Base-by-base conservation (phyloP, 352 stramenopile genomes). In the Globisporangium okanoganense region DNA sequence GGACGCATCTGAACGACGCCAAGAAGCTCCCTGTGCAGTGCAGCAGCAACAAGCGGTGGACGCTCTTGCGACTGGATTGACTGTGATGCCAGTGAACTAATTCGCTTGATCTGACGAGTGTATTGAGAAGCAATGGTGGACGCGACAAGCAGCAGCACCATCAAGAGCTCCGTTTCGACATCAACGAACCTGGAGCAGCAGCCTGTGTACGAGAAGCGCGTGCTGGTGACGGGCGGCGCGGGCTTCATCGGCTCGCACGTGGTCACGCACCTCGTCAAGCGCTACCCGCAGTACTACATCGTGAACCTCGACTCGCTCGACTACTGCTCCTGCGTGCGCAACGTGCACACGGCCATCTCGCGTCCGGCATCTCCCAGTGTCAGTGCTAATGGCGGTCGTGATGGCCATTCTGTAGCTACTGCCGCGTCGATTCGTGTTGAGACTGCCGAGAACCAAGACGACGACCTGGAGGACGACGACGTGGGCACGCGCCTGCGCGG, bases 191-290 rank as follows among this genome's bases (percentile, higher is more conserved):
- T 22, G 40, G 40, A 45, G 40, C 40, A 45, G 16, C 36, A 18
- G 13, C 40, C 40, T 45, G 35, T 44, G 7, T 87, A 71, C 59
- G 70, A 67, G 18, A 90, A 97, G 73, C 98, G 98, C 73, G 98
- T 99, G 64, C 82, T 99, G 48, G 76, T 99, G 18, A 99, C 97
- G 5, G 97, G 96, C 61, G 97, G 97, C 66, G 97, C 97, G 12
- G 97, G 97, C 29, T 98, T 98, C 72, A 98, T 98, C 65, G 97
- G 91, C 29, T 99, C 94, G 52, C 97, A 99, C 80, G 88, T 99
- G 0, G 94, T 98, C 58, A 97, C 98, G 55, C 76, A 98, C 58
- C 80, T 99, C 12, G 93, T 95, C 10, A 96, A 98, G 76, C 96
- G 94, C 67, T 99, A 99, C 65, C 96, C 97, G 8, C 56, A 98